Base-by-base conservation (phyloP, 805 yeast species). In the Kodamaea kakaduensis region DNA sequence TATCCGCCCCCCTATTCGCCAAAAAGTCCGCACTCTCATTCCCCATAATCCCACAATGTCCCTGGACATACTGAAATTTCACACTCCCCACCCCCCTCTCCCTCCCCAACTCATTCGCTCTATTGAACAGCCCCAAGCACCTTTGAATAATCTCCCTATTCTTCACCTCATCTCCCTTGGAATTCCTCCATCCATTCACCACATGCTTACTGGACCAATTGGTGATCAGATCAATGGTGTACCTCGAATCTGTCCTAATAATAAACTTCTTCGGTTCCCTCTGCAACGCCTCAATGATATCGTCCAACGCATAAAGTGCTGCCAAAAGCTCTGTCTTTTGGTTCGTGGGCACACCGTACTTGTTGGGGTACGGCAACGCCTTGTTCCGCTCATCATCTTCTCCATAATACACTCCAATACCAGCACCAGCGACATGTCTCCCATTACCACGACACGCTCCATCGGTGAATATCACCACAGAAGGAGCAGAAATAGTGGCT, bases 241-340 rank as follows among this genome's bases (percentile, higher is more conserved):
- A 85, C 47, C 69, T 67, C 0, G 96, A 86, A 55, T 89, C 97
- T 0, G 93, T 71, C 23, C 61, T 55, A 10, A 88, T 77, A 3
- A 50, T 57, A 42, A 69, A 73, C 9, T 12, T 24, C 25, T 6
- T 30, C 25, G 24, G 16, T 17, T 8, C 15, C 17, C 17, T 10
- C 17, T 24, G 5, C 10, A 37, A 17, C 6, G 66, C 72, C 1
- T 40, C 17, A 1, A 43, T 31, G 12, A 80, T 66, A 5, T 50
- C 45, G 5, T 53, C 52, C 39, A 84, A 51, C 0, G 93, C 94
- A 21, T 64, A 65, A 4, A 59, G 51, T 13, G 84, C 68, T 0
- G 95, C 96, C 9, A 62, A 54, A 8, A 88, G 69, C 56, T 89
- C 97, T 1, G 95, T 93, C 25, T 85, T 60, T 45, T 84, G 88